These are phyloP conservation scores for Penicillium desertorum DNA, from an alignment of 495 filamentous ascomycete species.

Conservation along the genomic window DNA sequence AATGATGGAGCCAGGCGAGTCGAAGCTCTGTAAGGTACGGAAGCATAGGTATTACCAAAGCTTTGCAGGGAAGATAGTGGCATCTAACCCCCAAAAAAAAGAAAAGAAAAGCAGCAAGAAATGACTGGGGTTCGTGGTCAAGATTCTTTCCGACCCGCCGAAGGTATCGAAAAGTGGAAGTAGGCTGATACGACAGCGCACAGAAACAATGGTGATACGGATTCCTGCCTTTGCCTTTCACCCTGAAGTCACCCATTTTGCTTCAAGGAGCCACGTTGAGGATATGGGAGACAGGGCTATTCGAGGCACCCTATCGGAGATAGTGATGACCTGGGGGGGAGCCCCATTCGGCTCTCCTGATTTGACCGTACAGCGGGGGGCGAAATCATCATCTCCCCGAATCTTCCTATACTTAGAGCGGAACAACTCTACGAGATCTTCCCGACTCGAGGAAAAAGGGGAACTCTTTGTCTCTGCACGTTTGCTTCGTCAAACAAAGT, in stretches of 20 bases:
- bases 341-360: background rate
- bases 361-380: conserved; percentile 20
- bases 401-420: conserved; percentile 12
- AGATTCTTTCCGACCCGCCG: conserved; percentile 30
- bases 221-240: conserved; percentile 24
- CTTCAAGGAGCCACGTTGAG: conserved; percentile 31
- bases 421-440: conserved; percentile 16
- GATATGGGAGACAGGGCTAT: conserved; percentile 1
- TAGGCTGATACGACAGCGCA: conserved; percentile 33
- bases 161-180: conserved; percentile 24
- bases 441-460: conserved; percentile 12
- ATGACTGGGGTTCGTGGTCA: conserved; percentile 30
- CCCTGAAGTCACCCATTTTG: conserved; percentile 19
- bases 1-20: conserved; percentile 22
- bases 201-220: conserved; percentile 31
- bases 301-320: conserved; percentile 32
- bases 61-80: conserved; percentile 24
- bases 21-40: conserved; percentile 34
- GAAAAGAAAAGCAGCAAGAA: conserved; percentile 16
- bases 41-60: conserved; percentile 23
- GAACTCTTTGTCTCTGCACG: conserved; percentile 33
- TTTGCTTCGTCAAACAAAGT: conserved; percentile 34
- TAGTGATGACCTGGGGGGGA: background rate
- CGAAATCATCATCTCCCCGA: conserved; percentile 25
- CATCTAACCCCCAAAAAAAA: conserved; percentile 5